Evolutionary conservation across 495 filamentous ascomycete species (phyloP), one percentile per base, ranked within the genome.

Genomic region (Neurospora sp.): DNA sequence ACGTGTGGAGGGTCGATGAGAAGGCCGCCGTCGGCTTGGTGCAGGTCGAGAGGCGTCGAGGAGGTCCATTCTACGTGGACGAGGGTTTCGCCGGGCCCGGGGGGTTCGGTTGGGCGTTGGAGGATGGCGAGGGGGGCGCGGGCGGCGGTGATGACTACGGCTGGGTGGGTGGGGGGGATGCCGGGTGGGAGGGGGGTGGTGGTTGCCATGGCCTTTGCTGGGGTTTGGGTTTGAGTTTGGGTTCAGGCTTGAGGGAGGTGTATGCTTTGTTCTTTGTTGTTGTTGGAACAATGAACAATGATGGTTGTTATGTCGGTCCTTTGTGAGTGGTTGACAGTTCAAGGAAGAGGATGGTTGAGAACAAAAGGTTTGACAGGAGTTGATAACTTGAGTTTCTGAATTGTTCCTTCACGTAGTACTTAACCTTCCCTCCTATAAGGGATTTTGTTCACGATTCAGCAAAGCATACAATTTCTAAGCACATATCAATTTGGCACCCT

Each of bases 21-120:
- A 1, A 88, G 77, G 9, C 84, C 85, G 44, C 86, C 84, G 73
- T 86, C 85, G 46, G 83, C 84, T 74, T 87, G 83, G 77, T 88
- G 87, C 39, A 88, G 79, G 75, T 88, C 86, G 2, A 88, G 78
- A 0, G 87, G 87, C 18, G 84, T 84, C 16, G 86, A 87, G 20
- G 85, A 79, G 6, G 85, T 87, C 84, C 84, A 88, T 70, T 83
- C 76, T 6, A 85, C 80, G 41, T 81, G 77, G 39, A 86, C 73
- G 18, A 78, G 74, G 46, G 84, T 78, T 72, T 86, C 84, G 48
- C 76, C 76, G 3, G 71, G 73, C n/a, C 42, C 70, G 9, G 84
- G 86, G 31, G 79, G 35, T 69, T 80, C 70, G 5, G 84, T 86
- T 7, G 83, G 81, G 18, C 77, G 75, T 39, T 76, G 68, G 70